Base-by-base conservation (phyloP, 73 alveolate genomes). In the Tetrahymena thermophila region DNA sequence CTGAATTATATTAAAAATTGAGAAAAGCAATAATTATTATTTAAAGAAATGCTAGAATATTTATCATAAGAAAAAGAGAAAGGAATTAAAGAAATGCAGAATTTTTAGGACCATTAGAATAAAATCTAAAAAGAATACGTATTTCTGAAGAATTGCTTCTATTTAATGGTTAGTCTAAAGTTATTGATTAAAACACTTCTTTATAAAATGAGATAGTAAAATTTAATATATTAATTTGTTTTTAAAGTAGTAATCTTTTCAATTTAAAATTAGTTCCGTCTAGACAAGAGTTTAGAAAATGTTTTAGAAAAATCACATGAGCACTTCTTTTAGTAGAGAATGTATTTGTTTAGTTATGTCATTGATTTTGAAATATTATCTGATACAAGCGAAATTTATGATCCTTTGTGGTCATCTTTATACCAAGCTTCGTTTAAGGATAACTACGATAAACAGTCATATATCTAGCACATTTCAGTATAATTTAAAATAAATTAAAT, bases 1-100 rank as follows among this genome's bases (percentile, higher is more conserved):
- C 97, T 55, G 95, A 94, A 31, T 84, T 98, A 40, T 98, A 93
- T 94, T 56, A 93, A 85, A 97, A 95, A 50, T 55, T 98, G 44
- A 97, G 98, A 94, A 55, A 34, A 38, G 97, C 97, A n/a, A 97
- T 94, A 1, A 95, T 94, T 85, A 34, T 93, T 10, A 58, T 95
- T 43, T 89, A 95, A 56, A 95, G 94, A 56, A 71, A 44, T 50
- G 97, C 95, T 1, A 25, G 93, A 4, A 44, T 43, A 25, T 95
- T 85, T 57, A 55, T 95, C 23, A 43, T 56, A 16, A 95, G 94
- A 37, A 15, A 95, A 55, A 71, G 89, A 71, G 89, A 71, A 71
- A 71, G 89, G 31, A 71, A 71, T 71, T 28, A 9, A 71, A 71
- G 89, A 71, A 71, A 71, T 71, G 35, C 37, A 71, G 89, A 71